Evolutionary conservation across 78 protist genomes (phyloP).

Genomic region (Chrysochromulina tobinii): DNA sequence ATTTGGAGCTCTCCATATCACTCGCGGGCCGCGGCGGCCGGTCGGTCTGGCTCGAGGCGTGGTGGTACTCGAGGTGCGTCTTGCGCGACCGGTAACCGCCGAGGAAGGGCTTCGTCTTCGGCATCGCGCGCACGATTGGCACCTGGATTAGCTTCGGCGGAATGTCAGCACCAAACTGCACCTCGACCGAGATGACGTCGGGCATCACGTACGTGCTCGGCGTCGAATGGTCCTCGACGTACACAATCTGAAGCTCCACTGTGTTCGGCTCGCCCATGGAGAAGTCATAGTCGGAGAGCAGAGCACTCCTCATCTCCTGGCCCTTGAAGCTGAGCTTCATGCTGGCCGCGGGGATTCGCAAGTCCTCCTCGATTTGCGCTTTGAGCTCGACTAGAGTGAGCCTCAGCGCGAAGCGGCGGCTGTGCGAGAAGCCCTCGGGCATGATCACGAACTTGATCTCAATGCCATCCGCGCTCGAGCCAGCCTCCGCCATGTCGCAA

Average conservation of each 20-base stretch:
- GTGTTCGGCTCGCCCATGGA: neutral
- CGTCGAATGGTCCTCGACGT: neutral
- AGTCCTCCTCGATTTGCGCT: neutral
- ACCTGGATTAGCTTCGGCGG: slow-evolving; percentile 3
- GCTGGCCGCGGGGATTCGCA: neutral
- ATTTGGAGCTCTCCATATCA: neutral
- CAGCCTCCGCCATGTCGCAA: too few species aligned
- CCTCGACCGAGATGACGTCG: neutral
- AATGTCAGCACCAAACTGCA: neutral
- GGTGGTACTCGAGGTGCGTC: slow-evolving; percentile 46
- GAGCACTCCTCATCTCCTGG: neutral
- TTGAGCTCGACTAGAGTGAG: neutral
- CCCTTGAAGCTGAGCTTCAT: neutral
- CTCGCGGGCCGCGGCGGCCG: neutral
- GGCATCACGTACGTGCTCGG: slow-evolving; percentile 6
- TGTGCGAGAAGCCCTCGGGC: neutral
- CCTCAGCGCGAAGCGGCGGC: neutral
- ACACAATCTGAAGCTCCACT: neutral
- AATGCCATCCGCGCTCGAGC: neutral
- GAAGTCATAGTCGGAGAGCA: neutral
- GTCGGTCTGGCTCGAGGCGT: slow-evolving; percentile 59
- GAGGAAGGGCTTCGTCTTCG: slow-evolving; percentile 42
- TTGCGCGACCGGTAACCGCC: slow-evolving; percentile 53
- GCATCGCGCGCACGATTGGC: neutral
- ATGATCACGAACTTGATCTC: neutral